A percentile compares a stretch with the other conserved stretches of the same genome.
Evolutionary conservation across 306 rosid genomes (phyloP).

Genomic region (Neltuma alba): DNA sequence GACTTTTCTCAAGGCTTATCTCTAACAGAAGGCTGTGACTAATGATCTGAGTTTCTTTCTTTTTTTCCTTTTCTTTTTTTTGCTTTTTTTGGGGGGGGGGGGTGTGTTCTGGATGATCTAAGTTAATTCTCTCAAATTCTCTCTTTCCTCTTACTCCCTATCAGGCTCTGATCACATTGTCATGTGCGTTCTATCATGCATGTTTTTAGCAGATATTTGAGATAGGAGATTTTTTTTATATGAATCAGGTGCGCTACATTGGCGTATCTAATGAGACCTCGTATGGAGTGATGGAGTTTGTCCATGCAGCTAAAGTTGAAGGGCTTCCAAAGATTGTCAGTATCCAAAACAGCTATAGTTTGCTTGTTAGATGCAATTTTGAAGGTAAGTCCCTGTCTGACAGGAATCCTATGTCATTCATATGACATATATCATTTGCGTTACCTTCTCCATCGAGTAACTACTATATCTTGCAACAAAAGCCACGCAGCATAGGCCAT

Average conservation of each 20-base stretch:
- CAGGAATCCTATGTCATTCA: background rate
- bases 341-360: constrained; percentile 84
- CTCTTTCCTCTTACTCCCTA: background rate
- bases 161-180: constrained; percentile 21
- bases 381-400: constrained; percentile 55
- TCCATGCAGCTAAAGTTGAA: constrained; percentile 74
- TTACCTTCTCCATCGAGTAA: background rate
- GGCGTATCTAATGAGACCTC: constrained; percentile 98
- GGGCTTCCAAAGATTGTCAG: constrained; percentile 96
- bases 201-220: constrained; percentile 16
- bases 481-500: background rate
- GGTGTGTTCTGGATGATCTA: background rate
- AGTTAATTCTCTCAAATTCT: background rate
- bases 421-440: background rate
- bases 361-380: constrained; percentile 65
- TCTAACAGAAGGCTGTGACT: too few species aligned
- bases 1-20: too few species aligned
- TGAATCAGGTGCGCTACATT: constrained; percentile 74
- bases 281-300: constrained; percentile 94
- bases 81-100: too few species aligned
- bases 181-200: constrained; percentile 32
- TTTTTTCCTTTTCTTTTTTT: too few species aligned
- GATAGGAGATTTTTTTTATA: constrained; percentile 8
- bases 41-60: too few species aligned
- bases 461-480: background rate